Conservation (phyloP, 306 rosid genomes). For the Mimosa pudica region DNA sequence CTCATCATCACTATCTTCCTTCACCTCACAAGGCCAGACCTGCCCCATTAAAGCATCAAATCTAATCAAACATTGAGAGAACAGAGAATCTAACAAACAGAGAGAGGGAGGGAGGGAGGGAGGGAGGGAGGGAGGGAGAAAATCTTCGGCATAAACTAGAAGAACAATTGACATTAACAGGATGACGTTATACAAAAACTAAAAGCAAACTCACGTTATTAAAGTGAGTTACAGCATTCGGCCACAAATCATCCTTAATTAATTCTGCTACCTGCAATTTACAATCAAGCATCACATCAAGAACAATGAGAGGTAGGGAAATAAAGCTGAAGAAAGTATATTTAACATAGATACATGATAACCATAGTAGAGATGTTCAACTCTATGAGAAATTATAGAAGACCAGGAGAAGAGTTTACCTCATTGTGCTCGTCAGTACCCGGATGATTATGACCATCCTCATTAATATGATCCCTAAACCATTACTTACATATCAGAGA, state of each 20-base stretch:
- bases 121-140: not conserved
- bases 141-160: not conserved
- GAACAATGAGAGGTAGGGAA: not conserved
- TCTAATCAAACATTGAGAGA: slow-evolving; percentile 24
- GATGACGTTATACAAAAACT: not conserved
- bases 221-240: slow-evolving; percentile 88
- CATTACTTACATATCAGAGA: too few relatives aligned
- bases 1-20: slow-evolving; percentile 78
- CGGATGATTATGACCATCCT: slow-evolving; percentile 59
- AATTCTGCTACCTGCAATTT: slow-evolving; percentile 52
- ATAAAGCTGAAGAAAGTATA: not conserved
- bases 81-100: not conserved
- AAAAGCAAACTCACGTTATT: slow-evolving; percentile 58
- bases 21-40: slow-evolving; percentile 84
- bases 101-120: not conserved
- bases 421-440: slow-evolving; percentile 77
- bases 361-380: not conserved
- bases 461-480: too few relatives aligned
- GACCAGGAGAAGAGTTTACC: slow-evolving; percentile 48
- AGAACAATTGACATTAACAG: slow-evolving; percentile 11
- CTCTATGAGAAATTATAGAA: slow-evolving; percentile 38
- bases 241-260: slow-evolving; percentile 98
- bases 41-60: slow-evolving; percentile 39
- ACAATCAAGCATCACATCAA: slow-evolving; percentile 11
- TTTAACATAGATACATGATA: not conserved